Percentiles rank a stretch among this genome's conserved stretches.
Evolutionary conservation across 768 basidiomycete species (phyloP).

Genomic region (Mycena chlorophos): DNA sequence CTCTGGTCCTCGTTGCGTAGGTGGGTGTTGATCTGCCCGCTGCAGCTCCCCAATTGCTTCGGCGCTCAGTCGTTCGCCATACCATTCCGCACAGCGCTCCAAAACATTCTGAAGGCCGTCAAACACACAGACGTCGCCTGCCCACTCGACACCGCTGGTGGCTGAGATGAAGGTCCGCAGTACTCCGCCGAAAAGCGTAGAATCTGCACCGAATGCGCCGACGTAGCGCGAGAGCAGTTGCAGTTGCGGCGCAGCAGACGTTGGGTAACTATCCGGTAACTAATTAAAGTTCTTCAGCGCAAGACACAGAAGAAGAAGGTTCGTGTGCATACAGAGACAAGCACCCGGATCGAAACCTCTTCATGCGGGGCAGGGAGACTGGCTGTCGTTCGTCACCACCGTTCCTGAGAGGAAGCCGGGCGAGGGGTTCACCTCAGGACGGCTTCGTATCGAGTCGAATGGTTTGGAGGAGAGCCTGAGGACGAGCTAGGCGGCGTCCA

Average conservation of each 20-base stretch:
- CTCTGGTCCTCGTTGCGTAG: constrained; percentile 5
- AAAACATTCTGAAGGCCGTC: constrained; percentile 80
- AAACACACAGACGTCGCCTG: constrained; percentile 78
- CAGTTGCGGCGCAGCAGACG: constrained; percentile 70
- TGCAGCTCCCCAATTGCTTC: constrained; percentile 56
- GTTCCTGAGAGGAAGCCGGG: constrained; percentile 8
- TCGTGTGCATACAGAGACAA: constrained; percentile 56
- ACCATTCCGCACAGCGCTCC: constrained; percentile 70
- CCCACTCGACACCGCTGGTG: constrained; percentile 72
- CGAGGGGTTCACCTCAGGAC: constrained; percentile 54
- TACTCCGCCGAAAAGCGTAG: constrained; percentile 72
- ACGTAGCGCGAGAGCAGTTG: constrained; percentile 85
- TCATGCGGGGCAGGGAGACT: constrained; percentile 59
- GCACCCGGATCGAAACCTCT: constrained; percentile 49
- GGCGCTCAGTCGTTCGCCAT: constrained; percentile 59
- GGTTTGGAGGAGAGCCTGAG: constrained; percentile 26
- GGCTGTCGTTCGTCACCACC: constrained; percentile 27
- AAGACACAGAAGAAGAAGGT: background rate
- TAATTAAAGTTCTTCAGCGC: constrained; percentile 30
- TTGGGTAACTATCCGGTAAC: constrained; percentile 56
- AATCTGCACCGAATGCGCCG: constrained; percentile 74
- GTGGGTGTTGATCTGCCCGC: constrained; percentile 48
- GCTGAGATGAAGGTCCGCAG: constrained; percentile 79
- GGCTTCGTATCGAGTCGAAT: constrained; percentile 63
- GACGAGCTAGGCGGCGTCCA: constrained; percentile 45